These are phyloP conservation scores for Cystobasidiaceae sp. DNA, from an alignment of 1,284 basidiomycete species.

Conservation along the genomic window DNA sequence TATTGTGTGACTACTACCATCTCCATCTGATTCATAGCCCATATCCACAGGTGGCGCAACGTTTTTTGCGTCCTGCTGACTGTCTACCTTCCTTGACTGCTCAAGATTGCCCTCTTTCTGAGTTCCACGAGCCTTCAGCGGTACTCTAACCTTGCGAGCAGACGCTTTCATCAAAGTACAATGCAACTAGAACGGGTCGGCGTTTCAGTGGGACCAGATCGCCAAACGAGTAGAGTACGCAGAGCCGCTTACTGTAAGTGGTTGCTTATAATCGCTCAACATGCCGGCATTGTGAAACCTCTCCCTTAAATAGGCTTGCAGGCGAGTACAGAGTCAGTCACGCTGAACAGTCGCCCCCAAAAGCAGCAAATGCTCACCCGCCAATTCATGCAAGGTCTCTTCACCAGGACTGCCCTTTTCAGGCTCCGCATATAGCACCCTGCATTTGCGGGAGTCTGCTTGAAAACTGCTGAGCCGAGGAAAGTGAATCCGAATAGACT, in stretches of 20 bases:
- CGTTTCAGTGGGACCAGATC: neutral
- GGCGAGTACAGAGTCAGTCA: neutral
- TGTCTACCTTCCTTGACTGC: neutral
- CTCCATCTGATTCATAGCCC: neutral
- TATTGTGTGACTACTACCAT: neutral
- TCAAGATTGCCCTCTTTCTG: too few relatives aligned
- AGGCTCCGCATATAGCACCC: slow-evolving; percentile 27
- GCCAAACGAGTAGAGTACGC: too few relatives aligned
- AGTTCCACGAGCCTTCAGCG: too few relatives aligned
- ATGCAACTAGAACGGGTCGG: neutral
- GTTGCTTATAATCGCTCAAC: slow-evolving; percentile 18
- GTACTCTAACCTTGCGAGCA: slow-evolving; percentile 2
- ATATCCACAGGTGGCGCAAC: too few relatives aligned
- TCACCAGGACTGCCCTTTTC: slow-evolving; percentile 15
- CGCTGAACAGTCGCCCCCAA: neutral
- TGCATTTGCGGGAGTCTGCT: slow-evolving; percentile 10
- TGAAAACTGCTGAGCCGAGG: slow-evolving; percentile 12
- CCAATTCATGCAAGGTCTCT: slow-evolving; percentile 4
- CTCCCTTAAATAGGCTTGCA: slow-evolving; percentile 10
- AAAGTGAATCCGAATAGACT: neutral
- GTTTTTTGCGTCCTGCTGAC: neutral
- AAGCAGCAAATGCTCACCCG: neutral
- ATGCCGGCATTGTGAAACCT: slow-evolving; percentile 10
- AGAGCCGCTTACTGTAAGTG: slow-evolving; percentile 7
- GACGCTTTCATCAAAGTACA: slow-evolving; percentile 29